Evolutionary conservation across 2,329 filamentous ascomycete genomes (phyloP), one percentile per base, ranked within the genome.

Genomic region (Cladosporium austrohemisphaericum): DNA sequence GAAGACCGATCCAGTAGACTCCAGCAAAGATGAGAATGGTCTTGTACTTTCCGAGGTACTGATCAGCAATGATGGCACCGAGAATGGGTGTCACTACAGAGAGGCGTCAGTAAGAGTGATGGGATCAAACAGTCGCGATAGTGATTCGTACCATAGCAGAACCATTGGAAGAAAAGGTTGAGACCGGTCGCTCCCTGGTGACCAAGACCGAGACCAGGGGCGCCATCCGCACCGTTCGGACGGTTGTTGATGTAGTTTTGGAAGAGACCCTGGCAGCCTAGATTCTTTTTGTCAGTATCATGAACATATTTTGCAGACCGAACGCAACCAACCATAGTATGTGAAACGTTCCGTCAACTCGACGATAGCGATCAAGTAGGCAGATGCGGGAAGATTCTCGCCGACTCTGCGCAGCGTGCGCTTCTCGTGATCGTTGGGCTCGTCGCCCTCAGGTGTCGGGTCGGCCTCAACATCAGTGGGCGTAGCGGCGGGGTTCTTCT

Each of bases 1-100:
- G 67, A 63, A 88, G 83, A 26, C 85, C 86, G 41, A 82, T 60
- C 60, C 84, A 80, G 19, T 84, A 83, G 51, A 85, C 73, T 8
- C 70, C 72, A 31, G 72, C 83, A 57, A 85, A 84, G 61, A 79
- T 78, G 65, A 83, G 75, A 57, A 88, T 87, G 19, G 85, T 87
- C 57, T 78, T 76, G 70, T 81, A 88, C 52, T 84, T 83, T 26
- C 85, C 85, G 62, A 79, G 76, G 61, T 83, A 84, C 55, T 82
- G 77, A 68, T 90, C 86, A 9, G 86, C 84, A 5, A 76, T 68
- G 31, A 77, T 63, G 8, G 77, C 77, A 20, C 65, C 66, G 0
- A 73, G 26, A 3, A 74, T 68, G 0, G 73, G 73, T 3, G 71
- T 75, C 2, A 74, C 55, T 47, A 26, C 6, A 3, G 4, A 2